Percentiles rank a stretch among this genome's conserved stretches.
phyloP scores from a whole-genome alignment of 257 asterid species.

The Cynanchum wilfordii region DNA sequence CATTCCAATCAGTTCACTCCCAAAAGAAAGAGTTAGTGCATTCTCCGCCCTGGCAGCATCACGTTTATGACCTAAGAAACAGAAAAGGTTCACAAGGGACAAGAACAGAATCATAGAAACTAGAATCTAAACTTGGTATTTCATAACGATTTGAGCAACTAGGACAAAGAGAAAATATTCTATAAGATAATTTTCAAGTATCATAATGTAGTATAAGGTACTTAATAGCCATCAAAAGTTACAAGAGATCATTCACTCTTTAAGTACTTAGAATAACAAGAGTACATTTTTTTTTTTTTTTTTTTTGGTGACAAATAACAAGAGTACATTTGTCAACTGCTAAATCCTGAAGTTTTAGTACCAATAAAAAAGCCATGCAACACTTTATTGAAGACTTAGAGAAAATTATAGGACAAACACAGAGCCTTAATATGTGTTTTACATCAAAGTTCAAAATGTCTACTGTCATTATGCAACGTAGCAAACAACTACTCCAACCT shows the following conservation, averaged over 20 bases:
- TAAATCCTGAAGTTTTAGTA: background rate
- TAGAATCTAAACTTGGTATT: background rate
- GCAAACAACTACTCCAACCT: background rate
- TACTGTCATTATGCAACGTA: background rate
- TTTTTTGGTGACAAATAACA: no score
- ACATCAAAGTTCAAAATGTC: background rate
- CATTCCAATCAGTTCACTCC: conserved; percentile 97
- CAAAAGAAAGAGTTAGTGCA: conserved; percentile 76
- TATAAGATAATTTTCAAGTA: background rate
- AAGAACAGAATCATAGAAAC: conserved; percentile 15
- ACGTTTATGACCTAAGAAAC: conserved; percentile 73
- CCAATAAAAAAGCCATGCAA: background rate
- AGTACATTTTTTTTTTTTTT: no score
- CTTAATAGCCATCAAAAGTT: background rate
- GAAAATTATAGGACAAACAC: background rate
- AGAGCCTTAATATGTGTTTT: background rate
- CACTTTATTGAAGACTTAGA: background rate
- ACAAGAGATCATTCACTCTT: background rate
- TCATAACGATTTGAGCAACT: background rate
- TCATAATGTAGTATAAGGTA: background rate
- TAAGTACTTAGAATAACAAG: background rate
- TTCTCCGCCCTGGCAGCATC: conserved; percentile 95
- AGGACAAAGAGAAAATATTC: background rate
- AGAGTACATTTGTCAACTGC: background rate
- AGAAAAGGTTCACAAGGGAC: conserved; percentile 21